Conservation (phyloP, 495 filamentous ascomycete genomes). For the Chaetomium tenue region DNA sequence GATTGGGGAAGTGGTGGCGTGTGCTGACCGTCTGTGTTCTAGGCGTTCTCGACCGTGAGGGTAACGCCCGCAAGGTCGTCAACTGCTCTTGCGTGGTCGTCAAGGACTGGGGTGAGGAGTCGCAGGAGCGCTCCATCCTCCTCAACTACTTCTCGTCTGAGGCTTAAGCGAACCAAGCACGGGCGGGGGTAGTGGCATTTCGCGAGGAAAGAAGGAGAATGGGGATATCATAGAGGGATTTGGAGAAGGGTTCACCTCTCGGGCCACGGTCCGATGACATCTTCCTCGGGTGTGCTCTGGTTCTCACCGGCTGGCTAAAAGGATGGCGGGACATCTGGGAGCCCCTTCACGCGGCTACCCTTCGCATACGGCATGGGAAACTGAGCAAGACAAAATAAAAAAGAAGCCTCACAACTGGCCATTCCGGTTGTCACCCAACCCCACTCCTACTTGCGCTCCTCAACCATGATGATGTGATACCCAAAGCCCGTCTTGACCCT, state of each 20-base stretch:
- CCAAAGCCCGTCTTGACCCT: slow-evolving; percentile 83
- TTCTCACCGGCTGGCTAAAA: slow-evolving; percentile 38
- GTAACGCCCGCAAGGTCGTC: slow-evolving; percentile 98
- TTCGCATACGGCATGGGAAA: slow-evolving; percentile 42
- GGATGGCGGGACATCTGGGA: slow-evolving; percentile 29
- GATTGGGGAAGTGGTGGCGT: not conserved
- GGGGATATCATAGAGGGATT: slow-evolving; percentile 32
- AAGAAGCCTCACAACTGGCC: slow-evolving; percentile 17
- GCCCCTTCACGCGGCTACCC: slow-evolving; percentile 27
- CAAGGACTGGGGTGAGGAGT: slow-evolving; percentile 99
- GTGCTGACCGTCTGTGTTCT: slow-evolving; percentile 22
- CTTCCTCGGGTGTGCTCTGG: slow-evolving; percentile 37
- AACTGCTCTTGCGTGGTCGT: slow-evolving; percentile 99
- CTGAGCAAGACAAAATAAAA: slow-evolving; percentile 30
- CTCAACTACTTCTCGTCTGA: slow-evolving; percentile 99
- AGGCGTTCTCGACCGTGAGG: slow-evolving; percentile 98
- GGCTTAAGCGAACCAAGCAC: slow-evolving; percentile 44
- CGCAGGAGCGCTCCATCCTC: slow-evolving; percentile 93
- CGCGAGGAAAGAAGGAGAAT: slow-evolving; percentile 25
- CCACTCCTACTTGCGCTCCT: slow-evolving; percentile 32
- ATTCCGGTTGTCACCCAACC: slow-evolving; percentile 15
- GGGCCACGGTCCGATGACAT: slow-evolving; percentile 16
- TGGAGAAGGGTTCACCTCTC: slow-evolving; percentile 18
- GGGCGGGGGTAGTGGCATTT: slow-evolving; percentile 21
- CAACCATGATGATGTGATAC: slow-evolving; percentile 95